Evolutionary conservation across 2,329 filamentous ascomycete genomes (phyloP).

Genomic region (Xylaria sp.): DNA sequence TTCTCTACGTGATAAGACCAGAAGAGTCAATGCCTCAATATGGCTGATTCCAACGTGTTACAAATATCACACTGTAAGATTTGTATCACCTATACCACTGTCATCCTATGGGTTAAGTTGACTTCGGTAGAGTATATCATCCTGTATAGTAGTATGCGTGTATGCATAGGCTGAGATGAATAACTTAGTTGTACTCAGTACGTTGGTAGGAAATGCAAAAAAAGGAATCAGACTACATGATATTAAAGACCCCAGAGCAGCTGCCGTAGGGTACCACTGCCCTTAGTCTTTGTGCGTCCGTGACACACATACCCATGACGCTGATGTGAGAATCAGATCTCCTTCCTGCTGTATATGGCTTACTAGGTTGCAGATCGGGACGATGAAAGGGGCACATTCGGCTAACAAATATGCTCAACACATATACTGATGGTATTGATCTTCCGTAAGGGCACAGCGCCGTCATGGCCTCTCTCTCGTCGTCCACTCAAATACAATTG

Average conservation of each 20-base stretch:
- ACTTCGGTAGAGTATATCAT: no score
- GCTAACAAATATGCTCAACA: constrained; percentile 25
- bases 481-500: background rate
- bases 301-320: constrained; percentile 7
- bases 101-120: constrained; percentile 1
- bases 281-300: constrained; percentile 3
- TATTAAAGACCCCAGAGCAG: no score
- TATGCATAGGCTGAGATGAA: constrained; percentile 19
- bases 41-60: background rate
- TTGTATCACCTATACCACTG: constrained; percentile 8
- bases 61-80: constrained; percentile 7
- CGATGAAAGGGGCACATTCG: constrained; percentile 25
- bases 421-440: constrained; percentile 15
- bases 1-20: constrained; percentile 27
- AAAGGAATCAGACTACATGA: no score
- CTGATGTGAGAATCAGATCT: constrained; percentile 30
- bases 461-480: background rate
- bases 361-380: constrained; percentile 25
- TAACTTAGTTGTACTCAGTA: constrained; percentile 6
- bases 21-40: constrained; percentile 13
- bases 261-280: no score
- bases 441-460: constrained; percentile 13
- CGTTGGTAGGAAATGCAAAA: no score
- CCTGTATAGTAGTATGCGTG: background rate
- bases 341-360: constrained; percentile 1